These are phyloP conservation scores for Neurospora hispaniola DNA, from an alignment of 495 filamentous ascomycete genomes.

Conservation along the genomic window DNA sequence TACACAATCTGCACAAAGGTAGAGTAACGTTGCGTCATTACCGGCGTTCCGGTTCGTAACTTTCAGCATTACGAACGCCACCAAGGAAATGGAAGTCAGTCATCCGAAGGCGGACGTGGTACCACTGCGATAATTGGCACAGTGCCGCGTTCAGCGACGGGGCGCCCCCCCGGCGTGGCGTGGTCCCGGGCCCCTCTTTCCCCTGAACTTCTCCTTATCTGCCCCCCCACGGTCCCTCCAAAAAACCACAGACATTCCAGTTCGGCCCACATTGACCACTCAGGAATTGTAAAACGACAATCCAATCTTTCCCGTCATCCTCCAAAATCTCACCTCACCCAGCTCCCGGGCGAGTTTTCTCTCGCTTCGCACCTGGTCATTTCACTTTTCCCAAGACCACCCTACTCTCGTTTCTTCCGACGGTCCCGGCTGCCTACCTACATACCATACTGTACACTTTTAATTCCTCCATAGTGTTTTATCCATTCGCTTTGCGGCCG, in stretches of 20 bases:
- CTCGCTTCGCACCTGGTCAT: constrained; percentile 13
- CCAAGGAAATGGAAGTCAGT: background rate
- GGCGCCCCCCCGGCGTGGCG: background rate
- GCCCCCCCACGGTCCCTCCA: background rate
- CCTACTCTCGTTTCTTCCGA: constrained; percentile 14
- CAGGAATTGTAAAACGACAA: background rate
- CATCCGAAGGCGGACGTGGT: background rate
- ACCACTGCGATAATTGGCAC: background rate
- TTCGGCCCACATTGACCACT: background rate
- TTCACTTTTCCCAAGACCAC: background rate
- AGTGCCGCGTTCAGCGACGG: background rate
- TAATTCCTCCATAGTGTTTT: background rate
- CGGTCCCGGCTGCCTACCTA: background rate
- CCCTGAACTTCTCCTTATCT: background rate
- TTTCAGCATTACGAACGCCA: background rate
- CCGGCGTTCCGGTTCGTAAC: background rate
- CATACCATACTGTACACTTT: background rate
- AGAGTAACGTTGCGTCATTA: background rate
- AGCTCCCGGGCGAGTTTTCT: constrained; percentile 18
- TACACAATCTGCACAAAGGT: background rate
- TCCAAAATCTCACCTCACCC: constrained; percentile 11
- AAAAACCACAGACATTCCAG: background rate
- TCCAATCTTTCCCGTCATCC: background rate
- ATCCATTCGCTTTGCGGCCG: background rate
- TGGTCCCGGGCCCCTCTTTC: background rate